Evolutionary conservation across 805 yeast genomes (phyloP), one percentile per base, ranked within the genome.

Genomic region (Pichia nanzhaoensis): DNA sequence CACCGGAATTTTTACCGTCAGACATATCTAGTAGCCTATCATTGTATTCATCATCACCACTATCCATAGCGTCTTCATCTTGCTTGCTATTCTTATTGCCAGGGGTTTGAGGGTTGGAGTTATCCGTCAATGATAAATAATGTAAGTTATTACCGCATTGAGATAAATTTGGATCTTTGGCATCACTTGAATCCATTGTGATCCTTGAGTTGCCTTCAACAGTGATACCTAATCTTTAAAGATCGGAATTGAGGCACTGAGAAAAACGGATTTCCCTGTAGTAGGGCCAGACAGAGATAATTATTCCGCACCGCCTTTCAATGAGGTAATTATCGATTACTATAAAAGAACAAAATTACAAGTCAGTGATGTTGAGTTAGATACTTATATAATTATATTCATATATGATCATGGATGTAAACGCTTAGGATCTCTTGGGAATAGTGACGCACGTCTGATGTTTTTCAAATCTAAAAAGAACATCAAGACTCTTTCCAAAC

Each of bases 361-460:
- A 10, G 22, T 28, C 17, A 1, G 4, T 34, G 18, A 22, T n/a
- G 7, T 8, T 36, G 14, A 22, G 24, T 12, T 27, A 36, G 13
- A 36, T 13, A 37, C 19, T 21, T 22, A 12, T 6, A 8, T 37
- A 24, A 24, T 7, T 24, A 24, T 10, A 7, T 24, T 6, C 9
- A 6, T 18, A 37, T 17, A 27, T 18, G 13, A 33, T 52, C 45
- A 84, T 74, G 99, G 99, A 64, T 85, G 80, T 61, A 93, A 73
- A 72, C 99, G 82, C 67, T 71, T 82, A 54, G 99, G 99, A 68
- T 93, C 99, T 74, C 99, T 85, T 64, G 99, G 99, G 93, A 93
- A 93, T 64, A 91, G 71, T 12, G 96, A 84, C n/a, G 99, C 97
- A 65, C 99, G 83, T 70, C 99, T 84, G 56, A 93, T 93, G 73